A percentile compares a stretch with the other conserved stretches of the same genome.
phyloP scores from a whole-genome alignment of 805 yeast genomes.

The Kuraishia ogatae region DNA sequence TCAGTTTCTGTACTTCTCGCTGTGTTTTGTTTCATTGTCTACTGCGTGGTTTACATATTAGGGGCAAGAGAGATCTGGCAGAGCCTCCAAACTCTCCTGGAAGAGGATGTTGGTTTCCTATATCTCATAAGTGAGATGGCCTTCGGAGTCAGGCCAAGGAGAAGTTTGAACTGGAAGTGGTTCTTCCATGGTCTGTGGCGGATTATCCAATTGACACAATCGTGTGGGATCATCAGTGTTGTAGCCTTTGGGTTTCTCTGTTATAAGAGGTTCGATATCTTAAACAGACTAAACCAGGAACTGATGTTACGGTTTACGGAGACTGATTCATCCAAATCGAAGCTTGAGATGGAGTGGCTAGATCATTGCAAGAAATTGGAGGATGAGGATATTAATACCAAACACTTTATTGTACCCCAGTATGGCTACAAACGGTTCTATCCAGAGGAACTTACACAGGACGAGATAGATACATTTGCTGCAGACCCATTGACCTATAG shows the following conservation, averaged over 20 bases:
- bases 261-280: neutral
- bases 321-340: neutral
- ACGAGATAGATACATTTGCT: neutral
- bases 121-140: neutral
- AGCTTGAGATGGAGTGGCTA: neutral
- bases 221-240: neutral
- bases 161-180: neutral
- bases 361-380: neutral
- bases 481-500: neutral
- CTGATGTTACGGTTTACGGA: neutral
- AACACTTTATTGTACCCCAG: neutral
- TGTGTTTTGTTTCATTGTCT: neutral
- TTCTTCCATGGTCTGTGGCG: neutral
- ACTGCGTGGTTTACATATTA: neutral
- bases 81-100: neutral
- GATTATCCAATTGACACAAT: neutral
- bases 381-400: neutral
- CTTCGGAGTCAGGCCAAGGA: neutral
- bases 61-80: neutral
- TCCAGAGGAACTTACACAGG: neutral
- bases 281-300: neutral
- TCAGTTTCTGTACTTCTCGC: neutral
- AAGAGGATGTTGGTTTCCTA: neutral
- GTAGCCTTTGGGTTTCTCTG: neutral
- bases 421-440: neutral